These are phyloP conservation scores for Plasmodium vivax DNA, from an alignment of 169 alveolate species.

Conservation along the genomic window DNA sequence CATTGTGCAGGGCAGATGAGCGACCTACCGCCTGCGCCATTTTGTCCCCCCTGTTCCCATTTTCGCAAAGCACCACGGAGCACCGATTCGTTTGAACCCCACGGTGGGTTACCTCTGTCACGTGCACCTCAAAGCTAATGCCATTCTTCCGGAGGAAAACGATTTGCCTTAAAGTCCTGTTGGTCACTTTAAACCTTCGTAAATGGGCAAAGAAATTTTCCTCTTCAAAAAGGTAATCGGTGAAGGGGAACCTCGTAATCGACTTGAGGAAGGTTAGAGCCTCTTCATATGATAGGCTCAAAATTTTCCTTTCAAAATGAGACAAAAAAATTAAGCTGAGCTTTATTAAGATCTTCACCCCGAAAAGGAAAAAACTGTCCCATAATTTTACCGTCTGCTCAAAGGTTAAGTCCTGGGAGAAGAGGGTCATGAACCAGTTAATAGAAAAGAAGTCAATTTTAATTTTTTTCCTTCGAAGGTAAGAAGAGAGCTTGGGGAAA, in stretches of 20 bases:
- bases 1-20: not conserved
- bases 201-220: slow-evolving; percentile 15
- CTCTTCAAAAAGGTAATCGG: slow-evolving; percentile 37
- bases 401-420: slow-evolving; percentile 41
- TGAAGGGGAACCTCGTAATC: slow-evolving; percentile 16
- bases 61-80: not conserved
- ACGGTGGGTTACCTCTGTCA: not conserved
- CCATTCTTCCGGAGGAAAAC: slow-evolving; percentile 19
- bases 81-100: not conserved
- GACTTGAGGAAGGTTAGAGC: slow-evolving; percentile 52
- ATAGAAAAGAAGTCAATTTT: slow-evolving; percentile 51
- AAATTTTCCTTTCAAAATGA: slow-evolving; percentile 19
- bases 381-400: slow-evolving; percentile 55
- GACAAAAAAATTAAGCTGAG: slow-evolving; percentile 9
- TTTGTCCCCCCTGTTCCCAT: not conserved
- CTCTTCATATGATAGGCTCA: slow-evolving; percentile 29
- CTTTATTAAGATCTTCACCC: slow-evolving; percentile 45
- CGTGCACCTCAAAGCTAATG: slow-evolving; percentile 14
- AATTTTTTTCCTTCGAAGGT: slow-evolving; percentile 41
- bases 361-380: slow-evolving; percentile 59
- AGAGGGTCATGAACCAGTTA: slow-evolving; percentile 61
- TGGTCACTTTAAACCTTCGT: slow-evolving; percentile 31
- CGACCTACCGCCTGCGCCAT: not conserved
- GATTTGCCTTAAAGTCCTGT: slow-evolving; percentile 31
- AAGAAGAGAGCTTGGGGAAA: slow-evolving; percentile 16